Evolutionary conservation across 768 basidiomycete species (phyloP).

Genomic region (Mycena rosella): DNA sequence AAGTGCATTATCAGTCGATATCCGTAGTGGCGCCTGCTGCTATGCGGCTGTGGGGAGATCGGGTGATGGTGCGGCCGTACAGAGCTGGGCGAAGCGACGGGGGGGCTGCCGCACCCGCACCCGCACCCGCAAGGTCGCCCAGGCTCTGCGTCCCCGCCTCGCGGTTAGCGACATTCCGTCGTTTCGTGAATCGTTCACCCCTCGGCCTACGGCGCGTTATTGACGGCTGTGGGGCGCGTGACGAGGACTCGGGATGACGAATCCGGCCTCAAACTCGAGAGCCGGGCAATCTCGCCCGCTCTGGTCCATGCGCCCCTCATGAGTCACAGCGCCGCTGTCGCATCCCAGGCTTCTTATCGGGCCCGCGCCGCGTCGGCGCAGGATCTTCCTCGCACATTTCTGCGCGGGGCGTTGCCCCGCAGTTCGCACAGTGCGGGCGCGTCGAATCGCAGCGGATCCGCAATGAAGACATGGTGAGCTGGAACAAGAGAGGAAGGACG

Average conservation of each 20-base stretch:
- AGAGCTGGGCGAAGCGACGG: no score
- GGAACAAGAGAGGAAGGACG: neutral
- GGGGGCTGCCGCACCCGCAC: neutral
- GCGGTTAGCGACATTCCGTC: no score
- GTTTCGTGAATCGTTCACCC: no score
- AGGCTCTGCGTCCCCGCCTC: neutral
- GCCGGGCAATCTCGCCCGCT: slow-evolving; percentile 53
- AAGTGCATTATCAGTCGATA: neutral
- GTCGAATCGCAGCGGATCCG: slow-evolving; percentile 72
- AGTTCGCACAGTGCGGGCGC: slow-evolving; percentile 68
- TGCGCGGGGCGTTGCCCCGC: slow-evolving; percentile 60
- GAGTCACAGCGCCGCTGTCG: slow-evolving; percentile 65
- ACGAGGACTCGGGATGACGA: no score
- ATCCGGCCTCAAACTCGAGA: no score
- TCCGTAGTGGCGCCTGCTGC: neutral
- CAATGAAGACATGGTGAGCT: neutral
- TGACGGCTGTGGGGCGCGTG: no score
- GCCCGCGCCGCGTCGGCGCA: slow-evolving; percentile 67
- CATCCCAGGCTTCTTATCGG: slow-evolving; percentile 70
- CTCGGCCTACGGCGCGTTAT: no score
- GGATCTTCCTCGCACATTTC: slow-evolving; percentile 68
- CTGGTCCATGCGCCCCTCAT: slow-evolving; percentile 57
- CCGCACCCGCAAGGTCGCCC: slow-evolving; percentile 5
- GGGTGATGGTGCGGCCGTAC: no score
- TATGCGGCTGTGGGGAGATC: neutral